phyloP scores from a whole-genome alignment of 1,284 basidiomycete species.

The Amylostereum areolatum region DNA sequence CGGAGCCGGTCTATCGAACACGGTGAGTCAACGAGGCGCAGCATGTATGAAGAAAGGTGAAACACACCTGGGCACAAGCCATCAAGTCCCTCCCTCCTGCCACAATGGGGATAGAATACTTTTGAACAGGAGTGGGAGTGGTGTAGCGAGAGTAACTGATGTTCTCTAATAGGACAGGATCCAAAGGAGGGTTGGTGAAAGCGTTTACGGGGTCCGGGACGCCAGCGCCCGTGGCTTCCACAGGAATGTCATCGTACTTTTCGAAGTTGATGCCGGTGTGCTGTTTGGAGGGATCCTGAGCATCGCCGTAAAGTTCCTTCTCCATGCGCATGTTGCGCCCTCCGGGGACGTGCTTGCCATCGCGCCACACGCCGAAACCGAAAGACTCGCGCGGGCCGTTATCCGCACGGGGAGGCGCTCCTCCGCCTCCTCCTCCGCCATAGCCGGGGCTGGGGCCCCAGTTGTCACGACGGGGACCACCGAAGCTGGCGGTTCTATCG shows the following conservation, averaged over 20 bases:
- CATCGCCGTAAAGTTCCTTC: conserved; percentile 94
- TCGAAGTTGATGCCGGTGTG: conserved; percentile 99
- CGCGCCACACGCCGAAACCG: conserved; percentile 84
- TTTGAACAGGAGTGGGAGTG: conserved; percentile 97
- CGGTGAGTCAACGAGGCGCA: conserved; percentile 6
- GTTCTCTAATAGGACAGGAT: conserved; percentile 93
- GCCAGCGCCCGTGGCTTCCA: conserved; percentile 94
- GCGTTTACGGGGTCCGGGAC: conserved; percentile 90
- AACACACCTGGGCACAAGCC: conserved; percentile 91
- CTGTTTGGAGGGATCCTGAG: conserved; percentile 77
- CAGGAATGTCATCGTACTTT: conserved; percentile 99
- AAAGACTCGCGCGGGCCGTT: conserved; percentile 45
- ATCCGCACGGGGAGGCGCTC: conserved; percentile 30
- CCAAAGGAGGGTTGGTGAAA: conserved; percentile 88
- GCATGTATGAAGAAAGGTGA: conserved; percentile 9
- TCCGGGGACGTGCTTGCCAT: conserved; percentile 83
- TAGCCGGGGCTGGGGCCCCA: conserved; percentile 33
- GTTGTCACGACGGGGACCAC: conserved; percentile 40
- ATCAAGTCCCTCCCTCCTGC: conserved; percentile 90
- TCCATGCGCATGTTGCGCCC: conserved; percentile 82
- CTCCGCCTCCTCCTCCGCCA: conserved; percentile 26
- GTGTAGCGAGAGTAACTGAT: conserved; percentile 91
- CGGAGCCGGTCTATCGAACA: conserved; percentile 83
- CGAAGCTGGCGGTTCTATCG: conserved; percentile 38
- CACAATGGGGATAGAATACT: conserved; percentile 99